phyloP scores from a whole-genome alignment of 257 asterid genomes.

The Plantago elongata region DNA sequence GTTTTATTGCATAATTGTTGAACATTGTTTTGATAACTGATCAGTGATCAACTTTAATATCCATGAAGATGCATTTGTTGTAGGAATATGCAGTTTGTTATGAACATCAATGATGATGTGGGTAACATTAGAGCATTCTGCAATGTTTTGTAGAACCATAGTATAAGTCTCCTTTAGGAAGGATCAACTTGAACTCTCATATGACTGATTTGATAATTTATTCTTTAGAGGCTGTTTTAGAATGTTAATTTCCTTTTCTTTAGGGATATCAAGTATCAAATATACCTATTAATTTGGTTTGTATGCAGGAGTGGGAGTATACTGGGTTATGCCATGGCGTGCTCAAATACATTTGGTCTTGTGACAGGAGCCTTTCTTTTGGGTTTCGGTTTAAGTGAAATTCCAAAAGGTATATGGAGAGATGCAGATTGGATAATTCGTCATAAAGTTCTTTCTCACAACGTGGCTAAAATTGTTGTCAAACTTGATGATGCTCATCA shows the following conservation, averaged over 20 bases:
- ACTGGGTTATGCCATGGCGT: constrained; percentile 82
- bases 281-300: background rate
- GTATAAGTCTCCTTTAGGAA: background rate
- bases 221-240: background rate
- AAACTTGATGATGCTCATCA: constrained; percentile 76
- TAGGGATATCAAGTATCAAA: background rate
- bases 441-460: constrained; percentile 65
- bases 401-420: constrained; percentile 71
- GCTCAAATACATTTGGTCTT: constrained; percentile 82
- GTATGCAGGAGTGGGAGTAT: constrained; percentile 62
- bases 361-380: constrained; percentile 85
- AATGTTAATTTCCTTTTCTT: background rate
- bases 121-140: too few relatives aligned
- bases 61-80: background rate
- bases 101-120: background rate
- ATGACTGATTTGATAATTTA: background rate
- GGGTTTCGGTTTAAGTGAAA: constrained; percentile 80
- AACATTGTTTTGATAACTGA: too few relatives aligned
- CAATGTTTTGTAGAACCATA: too few relatives aligned
- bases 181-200: background rate
- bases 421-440: constrained; percentile 68
- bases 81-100: background rate
- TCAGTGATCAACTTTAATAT: too few relatives aligned
- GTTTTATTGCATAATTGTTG: too few relatives aligned
- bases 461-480: constrained; percentile 71